A percentile compares a stretch with the other conserved stretches of the same genome.
Conservation (phyloP, 106 monocot species). For the Dioscorea dumetorum region DNA sequence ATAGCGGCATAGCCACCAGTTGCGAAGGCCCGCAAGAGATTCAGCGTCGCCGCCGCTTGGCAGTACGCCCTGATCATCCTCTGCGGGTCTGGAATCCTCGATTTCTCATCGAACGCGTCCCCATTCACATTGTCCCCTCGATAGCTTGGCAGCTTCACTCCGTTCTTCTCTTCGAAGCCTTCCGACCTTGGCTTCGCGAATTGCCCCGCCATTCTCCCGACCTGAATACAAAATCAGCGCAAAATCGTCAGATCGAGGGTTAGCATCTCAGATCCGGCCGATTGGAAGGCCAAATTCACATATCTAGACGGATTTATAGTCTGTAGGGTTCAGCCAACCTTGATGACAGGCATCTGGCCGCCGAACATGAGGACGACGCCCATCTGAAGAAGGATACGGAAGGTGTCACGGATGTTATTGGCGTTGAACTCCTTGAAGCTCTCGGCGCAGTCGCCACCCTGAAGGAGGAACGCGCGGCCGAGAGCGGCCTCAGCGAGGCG, state of each 20-base stretch:
- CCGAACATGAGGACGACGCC: constrained; percentile 84
- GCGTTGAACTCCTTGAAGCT: constrained; percentile 95
- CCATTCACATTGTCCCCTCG: constrained; percentile 46
- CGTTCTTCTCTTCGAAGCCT: constrained; percentile 29
- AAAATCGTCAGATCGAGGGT: no score
- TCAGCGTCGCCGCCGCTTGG: constrained; percentile 42
- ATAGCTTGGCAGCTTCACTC: constrained; percentile 52
- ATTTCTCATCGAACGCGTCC: constrained; percentile 38
- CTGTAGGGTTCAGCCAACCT: constrained; percentile 21
- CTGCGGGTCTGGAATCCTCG: constrained; percentile 49
- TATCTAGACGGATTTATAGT: background rate
- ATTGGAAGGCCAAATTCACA: background rate
- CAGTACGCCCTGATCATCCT: constrained; percentile 61
- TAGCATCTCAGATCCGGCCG: no score
- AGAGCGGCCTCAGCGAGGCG: constrained; percentile 70
- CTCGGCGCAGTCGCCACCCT: constrained; percentile 94
- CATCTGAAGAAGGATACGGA: constrained; percentile 86
- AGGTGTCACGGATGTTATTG: constrained; percentile 84
- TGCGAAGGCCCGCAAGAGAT: constrained; percentile 45
- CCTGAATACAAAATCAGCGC: constrained; percentile 20
- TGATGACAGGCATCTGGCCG: constrained; percentile 77
- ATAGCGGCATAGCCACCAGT: constrained; percentile 67
- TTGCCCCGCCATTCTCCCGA: constrained; percentile 72
- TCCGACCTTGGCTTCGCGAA: constrained; percentile 65
- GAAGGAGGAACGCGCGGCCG: constrained; percentile 74